Evolutionary conservation across 2,329 filamentous ascomycete genomes (phyloP).

Genomic region (Byssochlamys sp.): DNA sequence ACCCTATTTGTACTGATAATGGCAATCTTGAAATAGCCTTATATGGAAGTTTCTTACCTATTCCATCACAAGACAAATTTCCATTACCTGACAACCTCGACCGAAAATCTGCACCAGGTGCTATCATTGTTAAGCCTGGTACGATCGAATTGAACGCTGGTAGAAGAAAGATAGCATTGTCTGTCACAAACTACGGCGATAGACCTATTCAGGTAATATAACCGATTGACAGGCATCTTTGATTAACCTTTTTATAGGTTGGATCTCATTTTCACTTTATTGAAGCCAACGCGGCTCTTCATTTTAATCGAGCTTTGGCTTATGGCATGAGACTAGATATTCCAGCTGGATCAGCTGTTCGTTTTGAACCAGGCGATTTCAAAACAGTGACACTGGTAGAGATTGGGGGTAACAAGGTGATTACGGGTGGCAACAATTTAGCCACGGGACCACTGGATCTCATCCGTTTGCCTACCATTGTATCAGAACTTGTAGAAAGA

Average conservation of each 20-base stretch:
- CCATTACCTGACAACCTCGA: slow-evolving; percentile 59
- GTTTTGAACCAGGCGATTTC: slow-evolving; percentile 86
- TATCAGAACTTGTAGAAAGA: slow-evolving; percentile 56
- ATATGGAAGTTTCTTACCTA: slow-evolving; percentile 80
- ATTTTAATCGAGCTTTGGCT: slow-evolving; percentile 72
- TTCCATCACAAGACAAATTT: slow-evolving; percentile 62
- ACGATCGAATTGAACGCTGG: slow-evolving; percentile 63
- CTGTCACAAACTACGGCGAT: slow-evolving; percentile 77
- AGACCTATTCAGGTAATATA: slow-evolving; percentile 68
- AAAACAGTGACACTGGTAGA: slow-evolving; percentile 85
- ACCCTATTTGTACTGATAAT: slow-evolving; percentile 76
- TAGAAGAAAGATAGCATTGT: slow-evolving; percentile 61
- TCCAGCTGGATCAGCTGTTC: slow-evolving; percentile 77
- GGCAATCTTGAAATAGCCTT: slow-evolving; percentile 77
- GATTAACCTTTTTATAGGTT: no score
- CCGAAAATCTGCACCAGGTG: slow-evolving; percentile 63
- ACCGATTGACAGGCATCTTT: no score
- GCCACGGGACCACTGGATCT: slow-evolving; percentile 63
- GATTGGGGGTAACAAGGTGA: slow-evolving; percentile 70
- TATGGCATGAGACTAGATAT: slow-evolving; percentile 86
- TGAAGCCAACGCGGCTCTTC: slow-evolving; percentile 81
- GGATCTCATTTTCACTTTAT: slow-evolving; percentile 95
- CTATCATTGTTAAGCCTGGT: slow-evolving; percentile 60
- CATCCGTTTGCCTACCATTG: slow-evolving; percentile 54
- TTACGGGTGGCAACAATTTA: slow-evolving; percentile 73